Conservation (phyloP, 108 stramenopile genomes). For the Nitzschia palea region DNA sequence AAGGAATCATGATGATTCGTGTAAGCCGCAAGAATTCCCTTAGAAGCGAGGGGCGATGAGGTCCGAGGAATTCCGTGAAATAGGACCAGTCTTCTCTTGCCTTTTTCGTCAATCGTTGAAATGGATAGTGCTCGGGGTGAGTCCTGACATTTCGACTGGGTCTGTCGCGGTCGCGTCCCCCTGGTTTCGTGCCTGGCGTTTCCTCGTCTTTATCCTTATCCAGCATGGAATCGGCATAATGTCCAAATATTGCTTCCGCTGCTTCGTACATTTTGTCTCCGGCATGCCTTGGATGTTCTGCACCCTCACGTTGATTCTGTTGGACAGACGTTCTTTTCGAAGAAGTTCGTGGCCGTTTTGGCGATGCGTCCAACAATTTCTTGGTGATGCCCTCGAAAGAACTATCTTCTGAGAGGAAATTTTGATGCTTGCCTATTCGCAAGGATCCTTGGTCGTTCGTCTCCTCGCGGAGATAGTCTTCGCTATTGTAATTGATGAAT, state of each 20-base stretch:
- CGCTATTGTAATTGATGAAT: too few relatives aligned
- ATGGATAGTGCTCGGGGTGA: too few relatives aligned
- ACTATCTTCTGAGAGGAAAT: too few relatives aligned
- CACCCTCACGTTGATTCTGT: too few relatives aligned
- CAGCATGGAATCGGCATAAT: background rate
- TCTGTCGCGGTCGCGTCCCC: background rate
- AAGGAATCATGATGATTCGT: conserved; percentile 24
- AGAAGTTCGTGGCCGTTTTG: background rate
- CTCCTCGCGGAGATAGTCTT: too few relatives aligned
- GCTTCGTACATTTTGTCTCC: background rate
- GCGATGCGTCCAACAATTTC: conserved; percentile 5
- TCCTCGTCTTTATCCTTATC: background rate
- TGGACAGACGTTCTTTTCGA: background rate
- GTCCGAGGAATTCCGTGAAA: conserved; percentile 16
- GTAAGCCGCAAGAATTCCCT: background rate
- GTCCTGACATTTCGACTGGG: too few relatives aligned
- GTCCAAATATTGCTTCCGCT: conserved; percentile 8
- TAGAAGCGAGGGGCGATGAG: conserved; percentile 1
- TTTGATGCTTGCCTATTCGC: too few relatives aligned
- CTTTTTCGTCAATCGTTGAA: too few relatives aligned
- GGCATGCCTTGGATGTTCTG: background rate
- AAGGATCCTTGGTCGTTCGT: too few relatives aligned
- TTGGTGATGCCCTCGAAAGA: background rate
- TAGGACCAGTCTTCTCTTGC: conserved; percentile 19
- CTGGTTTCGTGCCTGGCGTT: background rate